Evolutionary conservation across 1,284 basidiomycete genomes (phyloP), one percentile per base, ranked within the genome.

Genomic region (Malassezia globosa): DNA sequence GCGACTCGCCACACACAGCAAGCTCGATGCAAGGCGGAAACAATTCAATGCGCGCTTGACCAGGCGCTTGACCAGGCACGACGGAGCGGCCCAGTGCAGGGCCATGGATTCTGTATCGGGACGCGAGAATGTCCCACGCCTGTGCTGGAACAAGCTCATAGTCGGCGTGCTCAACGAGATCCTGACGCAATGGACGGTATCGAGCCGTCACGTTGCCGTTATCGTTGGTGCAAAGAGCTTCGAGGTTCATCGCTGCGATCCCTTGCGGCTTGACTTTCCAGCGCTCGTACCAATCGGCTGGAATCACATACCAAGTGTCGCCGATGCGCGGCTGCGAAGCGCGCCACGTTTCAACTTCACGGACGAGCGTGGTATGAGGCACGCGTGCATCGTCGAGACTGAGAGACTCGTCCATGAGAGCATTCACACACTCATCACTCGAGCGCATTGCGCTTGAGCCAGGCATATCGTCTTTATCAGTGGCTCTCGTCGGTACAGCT

Each of bases 261-360:
- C 82, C 81, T 26, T 76, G 73, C 21, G 82, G 64, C 3, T 75
- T 71, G 21, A 81, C 82, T 43, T 77, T 79, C 82, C 84, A 89
- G 11, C 79, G 78, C 42, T 77, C 78, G 73, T 78, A 84, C 87
- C 87, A 90, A 11, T 65, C 60, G 39, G 77, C 72, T 24, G 81
- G 77, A 25, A 89, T 75, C 42, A 90, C 73, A 72, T 81, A 87
- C 85, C 86, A 90, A 2, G 76, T 81, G 46, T 87, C 79, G 33
- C 82, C 84, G 14, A 58, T 51, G 25, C 42, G 45, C 76, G 87
- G 79, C 19, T 75, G 73, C n/a, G 37, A 26, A 34, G 66, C 65
- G 26, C 64, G 63, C 24, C 18, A 29, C 5, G 31, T 38, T 19
- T 41, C 44, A 27, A 58, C 37, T 10, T 45, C 33, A 14, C 16